Evolutionary conservation across 2,329 filamentous ascomycete species (phyloP).

Genomic region (Verticillium klebahnii): DNA sequence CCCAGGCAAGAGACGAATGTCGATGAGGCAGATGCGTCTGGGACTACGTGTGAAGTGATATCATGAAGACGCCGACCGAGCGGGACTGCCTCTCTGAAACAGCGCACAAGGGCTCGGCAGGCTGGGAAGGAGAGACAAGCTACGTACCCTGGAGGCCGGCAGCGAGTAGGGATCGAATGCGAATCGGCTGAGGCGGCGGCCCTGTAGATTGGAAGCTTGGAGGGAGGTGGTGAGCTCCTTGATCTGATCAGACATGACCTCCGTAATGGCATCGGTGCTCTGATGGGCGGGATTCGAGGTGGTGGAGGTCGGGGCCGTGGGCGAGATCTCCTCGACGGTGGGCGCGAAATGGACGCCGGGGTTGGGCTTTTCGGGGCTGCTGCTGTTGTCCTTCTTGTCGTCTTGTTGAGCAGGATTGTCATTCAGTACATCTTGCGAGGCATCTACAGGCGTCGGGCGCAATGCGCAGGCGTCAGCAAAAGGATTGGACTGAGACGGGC

Average conservation of each 20-base stretch:
- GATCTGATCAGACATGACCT: conserved; percentile 58
- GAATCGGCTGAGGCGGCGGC: conserved; percentile 78
- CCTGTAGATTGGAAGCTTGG: conserved; percentile 72
- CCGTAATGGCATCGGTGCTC: conserved; percentile 27
- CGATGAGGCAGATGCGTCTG: not conserved
- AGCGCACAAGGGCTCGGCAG: not conserved
- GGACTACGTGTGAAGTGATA: not conserved
- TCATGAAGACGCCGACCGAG: not conserved
- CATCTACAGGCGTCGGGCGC: conserved; percentile 11
- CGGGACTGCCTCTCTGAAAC: not conserved
- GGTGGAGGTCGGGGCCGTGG: conserved; percentile 18
- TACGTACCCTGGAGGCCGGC: conserved; percentile 72
- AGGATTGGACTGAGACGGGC: conserved; percentile 1
- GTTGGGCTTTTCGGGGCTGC: conserved; percentile 9
- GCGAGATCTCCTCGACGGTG: conserved; percentile 61
- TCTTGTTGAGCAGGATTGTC: not conserved
- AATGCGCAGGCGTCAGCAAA: conserved; percentile 9
- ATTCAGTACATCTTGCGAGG: conserved; percentile 1
- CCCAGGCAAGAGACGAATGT: not conserved
- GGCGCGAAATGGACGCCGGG: conserved; percentile 68
- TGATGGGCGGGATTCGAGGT: conserved; percentile 15
- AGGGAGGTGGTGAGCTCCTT: conserved; percentile 67
- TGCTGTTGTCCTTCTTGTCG: not conserved
- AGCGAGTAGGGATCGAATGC: conserved; percentile 88
- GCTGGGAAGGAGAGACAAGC: not conserved